Conservation (phyloP, 2,329 filamentous ascomycete species). For the Ascochyta pisi region DNA sequence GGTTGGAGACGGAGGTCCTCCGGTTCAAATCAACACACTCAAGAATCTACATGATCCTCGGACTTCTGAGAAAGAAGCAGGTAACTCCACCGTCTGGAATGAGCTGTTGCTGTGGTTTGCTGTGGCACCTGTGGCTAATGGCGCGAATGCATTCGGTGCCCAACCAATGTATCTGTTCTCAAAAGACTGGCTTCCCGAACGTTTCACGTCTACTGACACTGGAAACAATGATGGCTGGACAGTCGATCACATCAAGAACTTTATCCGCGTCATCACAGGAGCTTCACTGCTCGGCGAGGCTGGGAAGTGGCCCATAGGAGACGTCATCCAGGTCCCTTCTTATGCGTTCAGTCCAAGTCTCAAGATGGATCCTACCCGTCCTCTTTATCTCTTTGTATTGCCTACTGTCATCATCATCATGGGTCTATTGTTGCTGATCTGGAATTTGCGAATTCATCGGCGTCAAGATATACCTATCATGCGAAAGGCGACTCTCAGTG, state of each 20-base stretch:
- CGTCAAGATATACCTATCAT: background rate
- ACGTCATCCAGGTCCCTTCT: background rate
- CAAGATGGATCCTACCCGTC: background rate
- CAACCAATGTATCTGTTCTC: background rate
- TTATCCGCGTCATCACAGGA: background rate
- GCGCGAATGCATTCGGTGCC: constrained; percentile 7
- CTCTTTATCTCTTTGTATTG: background rate
- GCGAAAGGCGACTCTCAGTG: background rate
- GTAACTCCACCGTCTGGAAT: background rate
- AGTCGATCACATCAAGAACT: background rate
- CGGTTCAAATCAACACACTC: background rate
- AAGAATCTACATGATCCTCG: background rate
- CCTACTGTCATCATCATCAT: background rate
- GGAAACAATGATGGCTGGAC: background rate
- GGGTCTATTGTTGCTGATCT: background rate
- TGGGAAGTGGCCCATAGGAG: background rate
- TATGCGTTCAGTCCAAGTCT: background rate
- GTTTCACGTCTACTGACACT: background rate
- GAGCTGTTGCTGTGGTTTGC: constrained; percentile 17
- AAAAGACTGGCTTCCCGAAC: background rate
- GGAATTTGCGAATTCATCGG: background rate
- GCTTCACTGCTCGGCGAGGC: background rate
- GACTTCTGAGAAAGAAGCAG: background rate
- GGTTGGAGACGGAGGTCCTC: background rate
- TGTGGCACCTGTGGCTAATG: constrained; percentile 12